Percentiles rank a stretch among this genome's conserved stretches.
These are phyloP conservation scores for Phoma sp. DNA, from an alignment of 2,329 filamentous ascomycete genomes.

Conservation along the genomic window DNA sequence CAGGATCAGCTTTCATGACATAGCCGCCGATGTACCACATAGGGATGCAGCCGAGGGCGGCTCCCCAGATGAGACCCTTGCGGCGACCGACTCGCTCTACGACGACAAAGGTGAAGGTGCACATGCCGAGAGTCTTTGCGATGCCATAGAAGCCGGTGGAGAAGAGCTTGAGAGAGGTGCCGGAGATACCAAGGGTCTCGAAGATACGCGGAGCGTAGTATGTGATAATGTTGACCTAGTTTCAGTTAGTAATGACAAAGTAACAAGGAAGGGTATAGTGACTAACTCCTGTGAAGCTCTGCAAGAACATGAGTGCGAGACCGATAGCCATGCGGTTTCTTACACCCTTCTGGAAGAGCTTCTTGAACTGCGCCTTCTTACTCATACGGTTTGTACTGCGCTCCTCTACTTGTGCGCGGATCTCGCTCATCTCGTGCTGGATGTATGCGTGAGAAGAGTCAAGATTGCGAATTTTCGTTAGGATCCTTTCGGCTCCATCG, in stretches of 20 bases:
- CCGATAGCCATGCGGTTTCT: conserved; percentile 50
- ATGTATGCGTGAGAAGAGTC: conserved; percentile 53
- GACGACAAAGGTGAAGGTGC: conserved; percentile 50
- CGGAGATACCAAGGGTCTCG: conserved; percentile 55
- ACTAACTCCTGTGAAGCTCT: conserved; percentile 46
- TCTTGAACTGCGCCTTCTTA: conserved; percentile 43
- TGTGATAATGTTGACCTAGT: conserved; percentile 44
- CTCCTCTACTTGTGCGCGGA: conserved; percentile 48
- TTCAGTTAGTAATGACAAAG: conserved; percentile 7
- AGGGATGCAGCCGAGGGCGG: conserved; percentile 57
- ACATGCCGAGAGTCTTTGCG: conserved; percentile 49
- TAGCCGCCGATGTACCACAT: conserved; percentile 63
- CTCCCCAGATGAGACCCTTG: conserved; percentile 57
- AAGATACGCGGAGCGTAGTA: conserved; percentile 51
- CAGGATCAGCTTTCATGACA: conserved; percentile 61
- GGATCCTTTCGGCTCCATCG: conserved; percentile 51
- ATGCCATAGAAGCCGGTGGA: conserved; percentile 62
- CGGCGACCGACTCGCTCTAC: conserved; percentile 52
- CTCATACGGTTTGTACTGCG: conserved; percentile 39
- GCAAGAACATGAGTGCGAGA: conserved; percentile 49
- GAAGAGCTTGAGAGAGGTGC: conserved; percentile 51
- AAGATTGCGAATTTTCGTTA: conserved; percentile 56
- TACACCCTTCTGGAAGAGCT: conserved; percentile 50
- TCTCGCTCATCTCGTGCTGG: conserved; percentile 59
- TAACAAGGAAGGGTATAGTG: not conserved